Conservation (phyloP, 2,329 filamentous ascomycete genomes). For the Stenocarpella maydis region DNA sequence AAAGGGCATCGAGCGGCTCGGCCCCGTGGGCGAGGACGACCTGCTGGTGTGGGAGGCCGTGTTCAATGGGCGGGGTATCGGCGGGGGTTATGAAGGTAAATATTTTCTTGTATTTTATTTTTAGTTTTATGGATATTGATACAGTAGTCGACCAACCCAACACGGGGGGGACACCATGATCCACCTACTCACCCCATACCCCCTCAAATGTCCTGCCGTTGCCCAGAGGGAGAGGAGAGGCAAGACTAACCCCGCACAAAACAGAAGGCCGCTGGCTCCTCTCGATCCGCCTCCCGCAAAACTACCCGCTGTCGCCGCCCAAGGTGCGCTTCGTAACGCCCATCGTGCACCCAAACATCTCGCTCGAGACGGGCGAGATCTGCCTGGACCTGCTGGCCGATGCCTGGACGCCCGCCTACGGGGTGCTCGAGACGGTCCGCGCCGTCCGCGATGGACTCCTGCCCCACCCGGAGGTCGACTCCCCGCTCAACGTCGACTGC, state of each 20-base stretch:
- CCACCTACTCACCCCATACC: not conserved
- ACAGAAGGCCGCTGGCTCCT: slow-evolving; percentile 83
- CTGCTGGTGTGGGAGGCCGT: slow-evolving; percentile 67
- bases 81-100: slow-evolving; percentile 64
- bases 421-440: slow-evolving; percentile 76
- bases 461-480: slow-evolving; percentile 73
- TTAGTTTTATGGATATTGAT: too few relatives aligned
- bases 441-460: slow-evolving; percentile 74
- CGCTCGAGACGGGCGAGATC: slow-evolving; percentile 80
- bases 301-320: slow-evolving; percentile 83
- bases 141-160: too few relatives aligned
- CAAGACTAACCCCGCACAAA: not conserved
- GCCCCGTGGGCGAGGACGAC: slow-evolving; percentile 61
- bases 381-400: slow-evolving; percentile 87
- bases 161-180: too few relatives aligned
- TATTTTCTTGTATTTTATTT: too few relatives aligned
- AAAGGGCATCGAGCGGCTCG: slow-evolving; percentile 66
- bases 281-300: slow-evolving; percentile 75
- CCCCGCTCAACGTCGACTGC: slow-evolving; percentile 81
- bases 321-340: slow-evolving; percentile 82
- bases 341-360: slow-evolving; percentile 84
- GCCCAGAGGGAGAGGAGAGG: too few relatives aligned
- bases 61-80: slow-evolving; percentile 65
- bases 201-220: too few relatives aligned
- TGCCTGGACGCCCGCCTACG: slow-evolving; percentile 87